Conservation (phyloP, 257 asterid genomes). For the Solanum chaucha region DNA sequence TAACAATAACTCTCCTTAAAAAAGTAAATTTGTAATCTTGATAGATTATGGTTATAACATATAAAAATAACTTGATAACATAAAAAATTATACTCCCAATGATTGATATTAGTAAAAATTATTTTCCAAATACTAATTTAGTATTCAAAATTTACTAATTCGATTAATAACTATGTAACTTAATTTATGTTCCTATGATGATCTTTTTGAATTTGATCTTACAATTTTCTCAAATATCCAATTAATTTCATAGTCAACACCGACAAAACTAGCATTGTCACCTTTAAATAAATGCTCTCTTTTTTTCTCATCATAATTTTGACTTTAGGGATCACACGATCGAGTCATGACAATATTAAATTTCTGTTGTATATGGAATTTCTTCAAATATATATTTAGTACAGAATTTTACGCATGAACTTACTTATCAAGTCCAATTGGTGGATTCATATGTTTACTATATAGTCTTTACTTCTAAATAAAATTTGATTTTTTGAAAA, state of each 20-base stretch:
- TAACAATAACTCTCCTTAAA: neutral
- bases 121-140: neutral
- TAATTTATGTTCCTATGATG: neutral
- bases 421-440: neutral
- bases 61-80: neutral
- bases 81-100: neutral
- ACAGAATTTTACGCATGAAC: neutral
- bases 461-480: neutral
- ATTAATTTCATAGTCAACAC: neutral
- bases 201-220: neutral
- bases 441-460: neutral
- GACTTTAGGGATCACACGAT: neutral
- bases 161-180: neutral
- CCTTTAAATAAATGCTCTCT: neutral
- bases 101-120: neutral
- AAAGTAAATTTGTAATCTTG: neutral
- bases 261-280: neutral
- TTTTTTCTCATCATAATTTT: neutral
- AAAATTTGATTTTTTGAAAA: neutral
- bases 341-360: neutral
- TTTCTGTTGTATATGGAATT: neutral
- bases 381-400: neutral
- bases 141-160: neutral
- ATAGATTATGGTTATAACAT: neutral
- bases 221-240: neutral